These are phyloP conservation scores for Sporothrix pallida DNA, from an alignment of 2,329 filamentous ascomycete genomes.

Conservation along the genomic window DNA sequence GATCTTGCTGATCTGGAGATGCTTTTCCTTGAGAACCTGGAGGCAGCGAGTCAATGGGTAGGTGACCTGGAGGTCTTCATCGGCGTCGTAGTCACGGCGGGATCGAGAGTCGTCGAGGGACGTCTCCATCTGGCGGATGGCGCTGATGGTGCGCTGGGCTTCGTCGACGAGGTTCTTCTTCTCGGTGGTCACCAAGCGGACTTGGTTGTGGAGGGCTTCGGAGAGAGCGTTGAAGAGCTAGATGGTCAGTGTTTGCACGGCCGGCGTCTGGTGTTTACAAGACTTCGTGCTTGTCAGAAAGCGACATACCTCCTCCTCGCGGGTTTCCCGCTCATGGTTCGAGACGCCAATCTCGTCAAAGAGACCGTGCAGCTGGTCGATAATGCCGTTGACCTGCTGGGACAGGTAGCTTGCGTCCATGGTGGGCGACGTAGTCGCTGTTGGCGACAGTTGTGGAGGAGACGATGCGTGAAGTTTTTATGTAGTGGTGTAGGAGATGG, in stretches of 20 bases:
- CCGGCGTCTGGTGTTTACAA: background rate
- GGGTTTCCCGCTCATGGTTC: slow-evolving; percentile 84
- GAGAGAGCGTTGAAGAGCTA: slow-evolving; percentile 92
- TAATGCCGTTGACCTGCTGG: slow-evolving; percentile 93
- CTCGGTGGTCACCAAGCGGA: slow-evolving; percentile 82
- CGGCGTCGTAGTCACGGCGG: slow-evolving; percentile 62
- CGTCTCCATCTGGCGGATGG: slow-evolving; percentile 90
- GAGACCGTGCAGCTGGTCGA: slow-evolving; percentile 88
- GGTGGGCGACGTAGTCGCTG: slow-evolving; percentile 29
- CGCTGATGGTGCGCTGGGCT: slow-evolving; percentile 80
- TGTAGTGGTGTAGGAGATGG: background rate
- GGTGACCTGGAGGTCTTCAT: slow-evolving; percentile 74
- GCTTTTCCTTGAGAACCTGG: slow-evolving; percentile 81
- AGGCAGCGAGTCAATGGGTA: slow-evolving; percentile 84
- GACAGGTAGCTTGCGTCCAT: slow-evolving; percentile 95
- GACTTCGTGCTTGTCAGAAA: too few species aligned
- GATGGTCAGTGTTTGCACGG: background rate
- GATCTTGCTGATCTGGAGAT: slow-evolving; percentile 76
- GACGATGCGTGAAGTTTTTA: background rate
- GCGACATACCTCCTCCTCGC: slow-evolving; percentile 80
- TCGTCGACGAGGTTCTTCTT: slow-evolving; percentile 92
- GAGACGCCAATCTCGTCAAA: slow-evolving; percentile 99
- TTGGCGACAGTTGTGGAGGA: background rate
- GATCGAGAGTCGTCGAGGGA: slow-evolving; percentile 79
- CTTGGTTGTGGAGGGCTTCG: slow-evolving; percentile 87